These are phyloP conservation scores for Liquidambar formosana DNA, from an alignment of 164 flowering plant genomes.

Conservation along the genomic window DNA sequence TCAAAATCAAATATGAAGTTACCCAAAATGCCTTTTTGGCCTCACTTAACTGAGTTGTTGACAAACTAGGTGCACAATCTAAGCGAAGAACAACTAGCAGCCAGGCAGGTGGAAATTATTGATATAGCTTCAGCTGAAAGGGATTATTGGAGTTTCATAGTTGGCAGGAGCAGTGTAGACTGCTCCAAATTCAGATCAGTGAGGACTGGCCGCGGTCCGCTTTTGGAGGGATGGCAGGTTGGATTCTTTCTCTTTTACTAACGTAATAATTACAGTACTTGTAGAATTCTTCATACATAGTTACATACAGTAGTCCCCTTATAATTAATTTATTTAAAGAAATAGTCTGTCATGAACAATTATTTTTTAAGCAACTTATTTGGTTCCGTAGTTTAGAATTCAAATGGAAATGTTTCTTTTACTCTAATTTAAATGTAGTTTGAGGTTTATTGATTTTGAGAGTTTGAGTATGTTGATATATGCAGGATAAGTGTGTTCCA, in stretches of 20 bases:
- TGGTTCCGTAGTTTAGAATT: too few relatives aligned
- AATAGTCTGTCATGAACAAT: too few relatives aligned
- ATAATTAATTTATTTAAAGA: too few relatives aligned
- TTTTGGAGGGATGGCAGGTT: slow-evolving; percentile 74
- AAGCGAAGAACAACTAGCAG: slow-evolving; percentile 49
- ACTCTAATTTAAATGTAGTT: background rate
- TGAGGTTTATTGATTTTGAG: background rate
- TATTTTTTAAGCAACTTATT: too few relatives aligned
- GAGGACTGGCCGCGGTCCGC: slow-evolving; percentile 63
- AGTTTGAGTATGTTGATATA: slow-evolving; percentile 6
- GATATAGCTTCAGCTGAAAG: slow-evolving; percentile 55
- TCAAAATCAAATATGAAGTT: too few relatives aligned
- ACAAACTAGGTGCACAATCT: slow-evolving; percentile 63
- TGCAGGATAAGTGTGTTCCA: slow-evolving; percentile 54
- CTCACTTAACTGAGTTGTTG: slow-evolving; percentile 2
- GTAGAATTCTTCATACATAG: too few relatives aligned
- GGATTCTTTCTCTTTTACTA: slow-evolving; percentile 3
- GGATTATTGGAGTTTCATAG: slow-evolving; percentile 64
- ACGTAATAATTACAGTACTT: background rate
- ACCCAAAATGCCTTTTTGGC: background rate
- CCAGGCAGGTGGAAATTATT: slow-evolving; percentile 58
- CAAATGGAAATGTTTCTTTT: too few relatives aligned
- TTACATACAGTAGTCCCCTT: too few relatives aligned
- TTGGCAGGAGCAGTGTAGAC: slow-evolving; percentile 47
- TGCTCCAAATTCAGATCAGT: slow-evolving; percentile 57